These are phyloP conservation scores for Funneliformis mosseae DNA, from an alignment of 192 early-diverging fungal species.

Conservation along the genomic window DNA sequence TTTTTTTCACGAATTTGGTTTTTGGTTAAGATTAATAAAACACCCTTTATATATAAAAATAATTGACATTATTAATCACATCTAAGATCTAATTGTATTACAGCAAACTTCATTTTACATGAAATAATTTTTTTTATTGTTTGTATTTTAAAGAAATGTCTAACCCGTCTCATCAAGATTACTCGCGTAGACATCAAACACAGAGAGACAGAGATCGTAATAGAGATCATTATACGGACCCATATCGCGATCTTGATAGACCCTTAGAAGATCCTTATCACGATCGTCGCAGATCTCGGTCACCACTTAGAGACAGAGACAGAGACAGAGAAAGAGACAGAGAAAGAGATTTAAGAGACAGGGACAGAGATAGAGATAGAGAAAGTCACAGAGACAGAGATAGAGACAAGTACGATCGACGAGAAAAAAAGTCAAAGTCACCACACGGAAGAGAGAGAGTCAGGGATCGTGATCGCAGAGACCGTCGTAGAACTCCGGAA, in stretches of 20 bases:
- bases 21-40: not conserved
- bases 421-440: slow-evolving; percentile 8
- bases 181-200: not conserved
- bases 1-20: not conserved
- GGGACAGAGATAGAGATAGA: not conserved
- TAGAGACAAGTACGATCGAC: slow-evolving; percentile 5
- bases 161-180: not conserved
- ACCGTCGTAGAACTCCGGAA: slow-evolving; percentile 5
- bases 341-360: not conserved
- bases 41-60: too few relatives aligned
- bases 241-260: not conserved
- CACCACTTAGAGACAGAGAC: not conserved
- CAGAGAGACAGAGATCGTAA: not conserved
- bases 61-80: too few relatives aligned
- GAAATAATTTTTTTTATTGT: not conserved
- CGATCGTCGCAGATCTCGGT: not conserved
- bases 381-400: not conserved
- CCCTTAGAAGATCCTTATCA: not conserved
- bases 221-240: not conserved
- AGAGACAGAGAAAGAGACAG: not conserved
- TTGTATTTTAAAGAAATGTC: not conserved
- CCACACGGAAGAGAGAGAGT: not conserved
- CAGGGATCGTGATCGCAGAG: slow-evolving; percentile 6
- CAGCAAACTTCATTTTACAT: not conserved
- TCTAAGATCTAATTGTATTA: too few relatives aligned